Base-by-base conservation (phyloP, 331 rosid species). In the Saraca asoca region DNA sequence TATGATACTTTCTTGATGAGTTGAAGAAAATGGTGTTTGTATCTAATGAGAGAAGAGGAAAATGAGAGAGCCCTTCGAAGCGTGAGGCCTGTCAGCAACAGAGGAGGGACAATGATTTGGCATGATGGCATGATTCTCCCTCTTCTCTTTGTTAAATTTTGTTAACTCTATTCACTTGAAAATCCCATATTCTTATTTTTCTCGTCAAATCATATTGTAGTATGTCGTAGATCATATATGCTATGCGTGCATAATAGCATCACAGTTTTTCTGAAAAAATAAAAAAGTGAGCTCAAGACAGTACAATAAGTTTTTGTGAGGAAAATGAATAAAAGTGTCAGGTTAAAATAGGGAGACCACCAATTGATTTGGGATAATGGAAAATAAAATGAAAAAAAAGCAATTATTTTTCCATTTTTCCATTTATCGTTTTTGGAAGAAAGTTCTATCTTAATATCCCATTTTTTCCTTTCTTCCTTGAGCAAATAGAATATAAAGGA, bases 51-150 rank as follows among this genome's bases (percentile, higher is more conserved):
- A 68, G 67, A 53, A 75, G 71, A 52, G 71, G 81, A 70, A 65
- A 24, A 75, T 37, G 75, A 41, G 60, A 78, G 78, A 77, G 72
- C 31, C 31, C 31, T 71, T 80, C 79, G 68, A 79, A 63, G 68
- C 61, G 75, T 71, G 65, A 73, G 79, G 83, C 82, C 51, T 63
- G 31, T 62, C 41, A 66, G 44, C 35, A 75, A 73, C 71, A 20
- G 14, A 67, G 60, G 76, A 72, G 76, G 51, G 71, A 73, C 72
- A 67, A 52, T 56, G 75, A 53, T 48, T 1, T 24, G 66, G 77
- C 79, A 72, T 33, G 51, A 62, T 78, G 82, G 72, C 31, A 24
- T 24, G 31, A 24, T 24, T 24, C 31, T 24, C 3, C 67, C 75
- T 72, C 70, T 54, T 64, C 62, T 58, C 57, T 52, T 41, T 17